Evolutionary conservation across 225 moss, liverwort and hornwort species (phyloP), one percentile per base, ranked within the genome.

Genomic region (Sphagnum contortum): DNA sequence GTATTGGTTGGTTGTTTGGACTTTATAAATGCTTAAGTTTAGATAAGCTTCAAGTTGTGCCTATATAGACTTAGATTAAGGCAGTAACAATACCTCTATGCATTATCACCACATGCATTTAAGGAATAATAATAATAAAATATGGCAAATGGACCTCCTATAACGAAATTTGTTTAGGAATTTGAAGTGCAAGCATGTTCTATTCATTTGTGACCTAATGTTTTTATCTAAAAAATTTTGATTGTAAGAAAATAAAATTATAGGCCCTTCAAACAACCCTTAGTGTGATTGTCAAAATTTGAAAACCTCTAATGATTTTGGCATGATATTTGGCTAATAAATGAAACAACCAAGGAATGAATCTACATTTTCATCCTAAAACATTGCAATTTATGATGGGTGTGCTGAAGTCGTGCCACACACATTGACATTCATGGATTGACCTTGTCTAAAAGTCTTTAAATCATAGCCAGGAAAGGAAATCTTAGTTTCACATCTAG

Each of bases 131-230:
- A 5, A 9, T 0, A 52, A 9, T 0, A 5, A 52, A 64, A 64
- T 48, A 5, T 49, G 47, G 78, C 73, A 62, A 78, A 84, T 12
- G 61, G 69, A 62, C 56, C 77, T 64, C 68, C 78, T 62, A 75
- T 81, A 52, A 78, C 71, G 64, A 78, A 71, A 73, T 81, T 78
- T 72, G 75, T 81, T 66, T 78, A 81, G 68, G 75, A 84, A 71
- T 62, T 81, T 64, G 81, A 78, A 67, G 66, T 76, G 59, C 84
- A 84, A 81, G 84, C 78, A 72, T 48, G 14, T 14, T 44, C 52
- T 59, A 6, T 44, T 12, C n/a, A 8, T 59, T 12, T 7, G 6
- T 12, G 4, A 59, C 44, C 6, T 62, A 55, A 66, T 55, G 13
- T 4, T 61, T 4, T 61, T 3, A 45, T 8, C 1, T 29, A 1